Conservation (phyloP, 2,329 filamentous ascomycete genomes). For the Sordariomycetes sp. region DNA sequence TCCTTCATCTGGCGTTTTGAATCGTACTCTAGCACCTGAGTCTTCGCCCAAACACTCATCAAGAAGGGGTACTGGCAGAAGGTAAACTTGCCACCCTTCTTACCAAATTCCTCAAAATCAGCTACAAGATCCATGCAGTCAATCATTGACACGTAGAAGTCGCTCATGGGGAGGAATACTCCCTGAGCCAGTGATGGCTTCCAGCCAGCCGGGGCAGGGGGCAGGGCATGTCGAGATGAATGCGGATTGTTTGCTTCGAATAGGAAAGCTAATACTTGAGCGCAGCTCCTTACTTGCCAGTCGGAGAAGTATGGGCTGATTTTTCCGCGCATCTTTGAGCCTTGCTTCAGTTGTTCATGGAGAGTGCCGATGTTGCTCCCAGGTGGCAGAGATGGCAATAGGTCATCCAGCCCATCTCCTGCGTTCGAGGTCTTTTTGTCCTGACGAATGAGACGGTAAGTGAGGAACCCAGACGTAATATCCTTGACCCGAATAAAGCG, state of each 20-base stretch:
- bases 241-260: slow-evolving; percentile 69
- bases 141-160: slow-evolving; percentile 81
- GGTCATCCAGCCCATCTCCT: slow-evolving; percentile 37
- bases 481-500: slow-evolving; percentile 70
- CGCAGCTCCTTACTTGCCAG: slow-evolving; percentile 80
- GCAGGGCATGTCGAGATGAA: slow-evolving; percentile 11
- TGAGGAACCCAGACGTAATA: slow-evolving; percentile 68
- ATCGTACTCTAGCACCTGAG: slow-evolving; percentile 81
- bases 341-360: slow-evolving; percentile 64
- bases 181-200: slow-evolving; percentile 13
- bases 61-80: slow-evolving; percentile 93
- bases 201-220: neutral
- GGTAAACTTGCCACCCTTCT: slow-evolving; percentile 62
- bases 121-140: slow-evolving; percentile 79
- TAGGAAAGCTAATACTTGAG: slow-evolving; percentile 69
- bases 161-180: slow-evolving; percentile 67
- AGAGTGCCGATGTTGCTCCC: slow-evolving; percentile 25
- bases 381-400: neutral
- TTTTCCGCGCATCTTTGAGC: slow-evolving; percentile 44
- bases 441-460: slow-evolving; percentile 67
- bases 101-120: slow-evolving; percentile 86
- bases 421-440: slow-evolving; percentile 55
- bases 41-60: slow-evolving; percentile 86
- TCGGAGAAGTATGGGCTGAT: slow-evolving; percentile 64
- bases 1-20: slow-evolving; percentile 81